Base-by-base conservation (phyloP, 2,329 filamentous ascomycete species). In the Pestalotiopsis sp. region DNA sequence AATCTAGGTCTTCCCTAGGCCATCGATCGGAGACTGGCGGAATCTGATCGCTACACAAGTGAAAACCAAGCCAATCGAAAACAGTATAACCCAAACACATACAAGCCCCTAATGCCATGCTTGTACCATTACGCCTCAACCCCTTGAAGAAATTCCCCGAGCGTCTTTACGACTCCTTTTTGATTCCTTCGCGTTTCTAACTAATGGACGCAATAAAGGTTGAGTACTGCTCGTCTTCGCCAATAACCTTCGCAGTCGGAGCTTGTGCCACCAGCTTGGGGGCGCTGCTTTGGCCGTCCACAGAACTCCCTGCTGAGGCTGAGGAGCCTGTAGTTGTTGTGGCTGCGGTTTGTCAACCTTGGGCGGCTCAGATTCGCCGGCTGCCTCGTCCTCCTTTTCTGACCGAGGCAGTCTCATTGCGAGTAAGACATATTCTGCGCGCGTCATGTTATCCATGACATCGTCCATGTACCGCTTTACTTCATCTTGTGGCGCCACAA, bases 381-480 rank as follows among this genome's bases (percentile, higher is more conserved):
- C 78, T 36, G 70, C 72, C 62, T 78, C 76, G 4, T 77, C 75
- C 57, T 80, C 79, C 45, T 76, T 78, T 36, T 80, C 79, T 7
- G 78, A 78, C 63, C 84, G 84, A 0, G 90, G 89, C 14, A 92
- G 81, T 62, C 89, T 85, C 89, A 92, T 92, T 12, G 90, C 90
- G 36, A 92, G 81, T 25, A 92, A 79, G 4, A 92, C 84, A 74
- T 91, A 92, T 77, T 92, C 90, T 14, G 89, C 90, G 41, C 90
- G 84, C 9, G 89, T 91, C 85, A 90, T 91, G 71, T 87, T 90
- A 69, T 88, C 86, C 90, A 92, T 92, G 4, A 92, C 83, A 74
- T 91, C 87, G 75, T 92, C 87, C 90, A 92, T 92, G 73, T 92
- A 91, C 61, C 87, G 84, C 62, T 82, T 81, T 25, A 92, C 90